These are phyloP conservation scores for Neonectria magnoliae DNA, from an alignment of 2,329 filamentous ascomycete genomes.

Conservation along the genomic window DNA sequence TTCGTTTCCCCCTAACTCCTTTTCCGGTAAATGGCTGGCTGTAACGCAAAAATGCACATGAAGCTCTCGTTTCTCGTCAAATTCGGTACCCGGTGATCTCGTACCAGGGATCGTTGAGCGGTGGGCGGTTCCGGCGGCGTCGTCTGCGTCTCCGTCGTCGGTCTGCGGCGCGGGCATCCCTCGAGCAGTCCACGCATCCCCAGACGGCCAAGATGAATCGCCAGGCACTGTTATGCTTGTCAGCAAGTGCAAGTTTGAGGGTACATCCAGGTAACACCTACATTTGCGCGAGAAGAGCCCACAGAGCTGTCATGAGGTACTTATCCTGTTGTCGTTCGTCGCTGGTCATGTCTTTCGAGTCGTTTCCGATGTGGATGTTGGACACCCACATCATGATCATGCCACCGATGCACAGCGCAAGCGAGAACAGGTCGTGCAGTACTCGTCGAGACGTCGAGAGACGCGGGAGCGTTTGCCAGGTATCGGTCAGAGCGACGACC, in stretches of 20 bases:
- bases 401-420: slow-evolving; percentile 48
- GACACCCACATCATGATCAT: slow-evolving; percentile 48
- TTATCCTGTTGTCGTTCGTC: slow-evolving; percentile 29
- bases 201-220: slow-evolving; percentile 44
- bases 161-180: slow-evolving; percentile 32
- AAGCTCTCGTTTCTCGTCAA: slow-evolving; percentile 1
- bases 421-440: slow-evolving; percentile 47
- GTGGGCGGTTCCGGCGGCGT: slow-evolving; percentile 21
- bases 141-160: slow-evolving; percentile 28
- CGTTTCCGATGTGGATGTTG: slow-evolving; percentile 34
- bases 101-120: slow-evolving; percentile 33
- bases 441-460: slow-evolving; percentile 43
- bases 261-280: slow-evolving; percentile 28
- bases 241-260: neutral
- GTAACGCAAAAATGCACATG: neutral
- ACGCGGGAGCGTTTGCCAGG: slow-evolving; percentile 39
- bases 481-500: slow-evolving; percentile 43
- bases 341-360: neutral
- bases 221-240: slow-evolving; percentile 33
- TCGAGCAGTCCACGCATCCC: slow-evolving; percentile 43
- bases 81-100: slow-evolving; percentile 21
- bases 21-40: slow-evolving; percentile 3
- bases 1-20: slow-evolving; percentile 2
- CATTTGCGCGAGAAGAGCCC: slow-evolving; percentile 39
- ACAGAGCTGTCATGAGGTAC: slow-evolving; percentile 35